Conservation (phyloP, 2,329 filamentous ascomycete species). For the Cladosporium cucumerinum region DNA sequence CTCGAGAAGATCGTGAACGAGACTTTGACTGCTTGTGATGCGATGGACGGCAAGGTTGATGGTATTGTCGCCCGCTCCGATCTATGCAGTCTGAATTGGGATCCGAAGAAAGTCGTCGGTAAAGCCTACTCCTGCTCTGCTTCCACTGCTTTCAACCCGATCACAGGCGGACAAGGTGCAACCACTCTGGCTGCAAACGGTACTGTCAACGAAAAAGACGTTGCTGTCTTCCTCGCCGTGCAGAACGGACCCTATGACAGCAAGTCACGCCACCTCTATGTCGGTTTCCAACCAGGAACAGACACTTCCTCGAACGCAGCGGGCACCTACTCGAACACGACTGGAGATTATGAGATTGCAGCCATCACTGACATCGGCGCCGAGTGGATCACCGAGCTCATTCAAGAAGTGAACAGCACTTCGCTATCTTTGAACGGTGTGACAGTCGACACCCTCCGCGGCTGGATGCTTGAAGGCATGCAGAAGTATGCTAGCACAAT, state of each 20-base stretch:
- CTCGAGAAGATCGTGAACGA: constrained; percentile 52
- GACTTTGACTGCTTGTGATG: constrained; percentile 55
- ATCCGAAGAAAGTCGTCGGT: constrained; percentile 48
- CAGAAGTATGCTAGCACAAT: constrained; percentile 49
- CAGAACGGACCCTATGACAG: constrained; percentile 41
- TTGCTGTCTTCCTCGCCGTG: constrained; percentile 36
- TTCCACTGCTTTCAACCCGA: constrained; percentile 21
- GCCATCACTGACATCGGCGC: constrained; percentile 34
- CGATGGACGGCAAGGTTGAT: constrained; percentile 53
- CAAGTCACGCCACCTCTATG: constrained; percentile 41
- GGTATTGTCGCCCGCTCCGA: constrained; percentile 52
- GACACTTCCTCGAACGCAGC: constrained; percentile 15
- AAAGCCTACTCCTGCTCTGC: constrained; percentile 44
- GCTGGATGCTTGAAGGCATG: constrained; percentile 52
- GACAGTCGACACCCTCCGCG: constrained; percentile 55
- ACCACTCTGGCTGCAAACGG: constrained; percentile 33
- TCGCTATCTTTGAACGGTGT: constrained; percentile 41
- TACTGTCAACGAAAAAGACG: constrained; percentile 33
- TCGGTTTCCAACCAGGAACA: constrained; percentile 33
- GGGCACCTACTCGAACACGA: constrained; percentile 31
- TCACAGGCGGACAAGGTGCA: constrained; percentile 2
- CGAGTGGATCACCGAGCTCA: constrained; percentile 42
- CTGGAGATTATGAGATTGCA: constrained; percentile 30
- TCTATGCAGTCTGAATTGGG: constrained; percentile 47
- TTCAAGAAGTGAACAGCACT: constrained; percentile 39